Base-by-base conservation (phyloP, 2,329 filamentous ascomycete species). In the Geoglossum cookeanum region DNA sequence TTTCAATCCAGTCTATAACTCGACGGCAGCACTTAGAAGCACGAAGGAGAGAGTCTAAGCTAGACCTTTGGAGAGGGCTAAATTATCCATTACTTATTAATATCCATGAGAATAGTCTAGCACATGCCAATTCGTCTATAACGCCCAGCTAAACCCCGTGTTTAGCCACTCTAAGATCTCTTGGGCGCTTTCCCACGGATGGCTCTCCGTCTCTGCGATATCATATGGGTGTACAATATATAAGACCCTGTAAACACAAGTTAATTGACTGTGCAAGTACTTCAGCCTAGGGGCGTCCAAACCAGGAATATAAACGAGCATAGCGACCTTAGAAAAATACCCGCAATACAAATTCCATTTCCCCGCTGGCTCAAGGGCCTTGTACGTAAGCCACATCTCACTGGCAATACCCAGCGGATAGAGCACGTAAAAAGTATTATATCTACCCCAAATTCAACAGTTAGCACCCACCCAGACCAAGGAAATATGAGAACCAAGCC, bases 181-280 rank as follows among this genome's bases (percentile, higher is more conserved):
- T 53, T 53, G 11, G 55, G 55, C 70, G 77, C 79, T 66, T 81
- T 78, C 45, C 76, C 78, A 57, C 80, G 78, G 73, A 88, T 74
- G 57, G 91, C 80, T 77, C 88, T 94, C 62, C 80, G 77, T 63
- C 91, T 78, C 77, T 98, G 92, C 60, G 77, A 76, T 76, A 97
- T 87, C 92, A 98, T 97, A 71, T 98, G 86, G 27, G 86, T 88
- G 68, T 92, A 97, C 58, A 97, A 72, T 58, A 94, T 78, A 65
- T 92, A 94, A 3, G 86, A 79, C 66, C 73, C 87, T 84, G 60
- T 58, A 47, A 8, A 58, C 57, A 30, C 63, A 63, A 30, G 57
- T 67, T 59, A 65, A 60, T 56, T 27, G 55, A 39, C 17, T 17
- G 30, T 22, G 9, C 17, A 37, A n/a, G 15, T 9, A 35, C 1